These are phyloP conservation scores for Peterozyma xylosa DNA, from an alignment of 805 yeast species.

Conservation along the genomic window DNA sequence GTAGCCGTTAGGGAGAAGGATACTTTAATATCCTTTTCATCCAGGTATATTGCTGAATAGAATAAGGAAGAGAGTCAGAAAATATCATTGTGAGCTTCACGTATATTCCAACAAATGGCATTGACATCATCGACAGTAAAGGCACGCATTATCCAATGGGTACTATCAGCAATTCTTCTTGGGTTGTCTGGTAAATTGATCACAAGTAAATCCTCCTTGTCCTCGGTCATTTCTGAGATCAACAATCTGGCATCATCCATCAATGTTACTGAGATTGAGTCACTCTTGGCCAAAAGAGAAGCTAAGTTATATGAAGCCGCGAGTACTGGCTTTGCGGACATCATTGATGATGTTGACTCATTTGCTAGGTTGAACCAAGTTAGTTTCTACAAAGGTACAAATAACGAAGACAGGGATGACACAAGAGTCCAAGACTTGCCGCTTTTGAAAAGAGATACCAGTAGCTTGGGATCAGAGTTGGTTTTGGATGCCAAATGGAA, in stretches of 20 bases:
- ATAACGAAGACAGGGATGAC: not conserved
- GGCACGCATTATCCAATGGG: constrained; percentile 2
- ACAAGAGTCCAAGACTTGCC: not conserved
- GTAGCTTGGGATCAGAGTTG: not conserved
- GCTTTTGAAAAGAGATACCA: not conserved
- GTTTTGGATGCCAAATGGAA: not conserved
- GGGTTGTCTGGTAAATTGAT: constrained; percentile 2
- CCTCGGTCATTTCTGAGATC: not conserved
- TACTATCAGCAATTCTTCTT: constrained; percentile 1
- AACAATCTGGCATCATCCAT: not conserved
- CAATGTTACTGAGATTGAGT: not conserved
- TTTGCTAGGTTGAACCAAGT: not conserved
- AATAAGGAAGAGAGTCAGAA: too few species aligned
- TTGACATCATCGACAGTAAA: not conserved
- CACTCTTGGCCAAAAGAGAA: not conserved
- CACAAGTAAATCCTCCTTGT: not conserved
- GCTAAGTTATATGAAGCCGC: not conserved
- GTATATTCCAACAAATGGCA: not conserved
- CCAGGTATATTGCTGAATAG: too few species aligned
- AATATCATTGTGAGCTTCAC: too few species aligned
- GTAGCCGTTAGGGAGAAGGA: too few species aligned
- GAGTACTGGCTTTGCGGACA: too few species aligned
- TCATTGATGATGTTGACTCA: too few species aligned
- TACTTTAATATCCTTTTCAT: too few species aligned
- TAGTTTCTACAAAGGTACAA: not conserved